Evolutionary conservation across 257 asterid species (phyloP).

Genomic region (Haberlea rhodopensis): DNA sequence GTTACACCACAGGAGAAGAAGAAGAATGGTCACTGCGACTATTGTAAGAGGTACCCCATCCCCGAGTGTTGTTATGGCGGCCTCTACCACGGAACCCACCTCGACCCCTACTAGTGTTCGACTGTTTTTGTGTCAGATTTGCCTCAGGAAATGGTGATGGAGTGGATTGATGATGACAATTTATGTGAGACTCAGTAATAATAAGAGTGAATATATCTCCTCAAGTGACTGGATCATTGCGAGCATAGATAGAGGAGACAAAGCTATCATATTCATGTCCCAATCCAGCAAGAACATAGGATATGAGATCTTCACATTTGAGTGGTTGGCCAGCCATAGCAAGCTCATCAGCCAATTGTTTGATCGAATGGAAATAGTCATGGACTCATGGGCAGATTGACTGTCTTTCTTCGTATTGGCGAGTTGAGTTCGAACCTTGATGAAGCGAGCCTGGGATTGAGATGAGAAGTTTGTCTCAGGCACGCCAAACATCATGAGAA

Average conservation of each 20-base stretch:
- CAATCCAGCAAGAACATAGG: neutral
- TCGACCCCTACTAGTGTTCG: no score
- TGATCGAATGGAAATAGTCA: neutral
- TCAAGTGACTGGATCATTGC: neutral
- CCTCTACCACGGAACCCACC: no score
- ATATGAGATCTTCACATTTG: neutral
- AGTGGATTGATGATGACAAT: no score
- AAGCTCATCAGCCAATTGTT: neutral
- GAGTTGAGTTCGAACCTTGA: neutral
- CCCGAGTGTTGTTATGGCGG: no score
- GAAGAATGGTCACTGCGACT: no score
- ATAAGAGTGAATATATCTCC: neutral
- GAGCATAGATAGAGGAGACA: neutral
- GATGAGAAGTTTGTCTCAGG: neutral
- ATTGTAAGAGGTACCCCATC: no score
- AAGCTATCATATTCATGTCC: constrained; percentile 2
- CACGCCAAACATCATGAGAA: neutral
- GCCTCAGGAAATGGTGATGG: no score
- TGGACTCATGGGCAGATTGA: neutral
- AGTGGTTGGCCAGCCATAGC: constrained; percentile 6
- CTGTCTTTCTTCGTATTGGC: no score
- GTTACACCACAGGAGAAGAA: no score
- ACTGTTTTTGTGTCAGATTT: no score
- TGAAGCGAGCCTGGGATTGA: neutral
- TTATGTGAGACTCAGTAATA: no score